Conservation (phyloP, 768 basidiomycete genomes). For the Lactifluus hygrophoroides region DNA sequence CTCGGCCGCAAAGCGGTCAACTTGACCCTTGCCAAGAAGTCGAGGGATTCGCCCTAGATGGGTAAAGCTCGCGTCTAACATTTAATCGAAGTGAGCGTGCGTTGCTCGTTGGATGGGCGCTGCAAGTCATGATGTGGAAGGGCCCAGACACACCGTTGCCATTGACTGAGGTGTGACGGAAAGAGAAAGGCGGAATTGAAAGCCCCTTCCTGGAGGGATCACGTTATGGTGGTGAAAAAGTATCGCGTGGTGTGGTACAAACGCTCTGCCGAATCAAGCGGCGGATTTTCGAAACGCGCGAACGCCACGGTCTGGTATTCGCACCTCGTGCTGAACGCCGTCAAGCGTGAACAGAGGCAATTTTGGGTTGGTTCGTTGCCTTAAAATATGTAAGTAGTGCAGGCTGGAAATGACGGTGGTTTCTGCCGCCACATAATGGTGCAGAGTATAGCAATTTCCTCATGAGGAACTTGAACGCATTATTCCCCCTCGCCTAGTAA, state of each 20-base stretch:
- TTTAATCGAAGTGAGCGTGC: neutral
- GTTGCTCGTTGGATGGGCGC: neutral
- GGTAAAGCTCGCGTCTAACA: no score
- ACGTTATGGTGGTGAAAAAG: neutral
- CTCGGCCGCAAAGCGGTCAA: no score
- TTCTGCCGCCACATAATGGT: neutral
- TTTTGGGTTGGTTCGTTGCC: neutral
- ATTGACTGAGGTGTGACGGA: no score
- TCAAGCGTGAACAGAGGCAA: neutral
- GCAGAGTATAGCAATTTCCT: neutral
- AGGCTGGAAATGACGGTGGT: no score
- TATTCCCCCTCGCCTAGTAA: neutral
- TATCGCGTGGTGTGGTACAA: no score
- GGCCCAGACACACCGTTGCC: no score
- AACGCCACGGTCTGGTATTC: neutral
- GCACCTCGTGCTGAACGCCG: neutral
- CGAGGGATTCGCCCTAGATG: no score
- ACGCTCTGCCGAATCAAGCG: neutral
- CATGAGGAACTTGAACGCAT: neutral
- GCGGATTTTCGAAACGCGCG: neutral
- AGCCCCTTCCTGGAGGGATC: neutral
- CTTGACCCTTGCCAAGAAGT: no score
- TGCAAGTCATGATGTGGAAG: neutral
- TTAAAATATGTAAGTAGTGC: neutral
- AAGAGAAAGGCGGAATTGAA: neutral